These are phyloP conservation scores for Lactarius psammicola DNA, from an alignment of 768 basidiomycete species.

Conservation along the genomic window DNA sequence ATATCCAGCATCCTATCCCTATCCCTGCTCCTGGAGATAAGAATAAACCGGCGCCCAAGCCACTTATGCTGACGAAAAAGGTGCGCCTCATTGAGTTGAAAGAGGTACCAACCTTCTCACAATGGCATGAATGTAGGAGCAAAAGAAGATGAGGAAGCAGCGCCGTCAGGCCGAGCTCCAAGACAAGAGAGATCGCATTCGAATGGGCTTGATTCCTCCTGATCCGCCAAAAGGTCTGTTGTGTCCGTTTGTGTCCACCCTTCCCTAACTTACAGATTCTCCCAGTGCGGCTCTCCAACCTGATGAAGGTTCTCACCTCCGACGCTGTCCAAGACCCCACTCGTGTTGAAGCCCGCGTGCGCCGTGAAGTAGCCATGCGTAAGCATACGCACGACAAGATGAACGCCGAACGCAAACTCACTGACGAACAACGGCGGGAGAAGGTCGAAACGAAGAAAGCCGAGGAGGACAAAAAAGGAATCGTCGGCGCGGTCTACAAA, in stretches of 20 bases:
- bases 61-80: conserved; percentile 92
- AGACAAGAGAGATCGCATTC: conserved; percentile 91
- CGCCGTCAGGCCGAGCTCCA: conserved; percentile 83
- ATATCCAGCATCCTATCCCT: conserved; percentile 96
- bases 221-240: conserved; percentile 87
- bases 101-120: conserved; percentile 7
- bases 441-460: conserved; percentile 83
- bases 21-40: conserved; percentile 91
- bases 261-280: conserved; percentile 15
- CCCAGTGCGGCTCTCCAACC: conserved; percentile 85
- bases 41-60: conserved; percentile 72
- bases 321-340: conserved; percentile 98
- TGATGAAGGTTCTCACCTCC: conserved; percentile 97
- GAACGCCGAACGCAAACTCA: conserved; percentile 90
- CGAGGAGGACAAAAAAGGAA: conserved; percentile 85
- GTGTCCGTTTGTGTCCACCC: background rate
- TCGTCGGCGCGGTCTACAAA: conserved; percentile 85
- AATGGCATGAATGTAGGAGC: conserved; percentile 49
- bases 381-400: conserved; percentile 89
- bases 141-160: conserved; percentile 96
- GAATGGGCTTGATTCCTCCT: conserved; percentile 94
- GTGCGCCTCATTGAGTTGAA: conserved; percentile 36
- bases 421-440: conserved; percentile 83
- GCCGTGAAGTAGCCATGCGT: conserved; percentile 88
- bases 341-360: conserved; percentile 91